Conservation (phyloP, 345 rosid species). For the Eucalyptus fibrosa region DNA sequence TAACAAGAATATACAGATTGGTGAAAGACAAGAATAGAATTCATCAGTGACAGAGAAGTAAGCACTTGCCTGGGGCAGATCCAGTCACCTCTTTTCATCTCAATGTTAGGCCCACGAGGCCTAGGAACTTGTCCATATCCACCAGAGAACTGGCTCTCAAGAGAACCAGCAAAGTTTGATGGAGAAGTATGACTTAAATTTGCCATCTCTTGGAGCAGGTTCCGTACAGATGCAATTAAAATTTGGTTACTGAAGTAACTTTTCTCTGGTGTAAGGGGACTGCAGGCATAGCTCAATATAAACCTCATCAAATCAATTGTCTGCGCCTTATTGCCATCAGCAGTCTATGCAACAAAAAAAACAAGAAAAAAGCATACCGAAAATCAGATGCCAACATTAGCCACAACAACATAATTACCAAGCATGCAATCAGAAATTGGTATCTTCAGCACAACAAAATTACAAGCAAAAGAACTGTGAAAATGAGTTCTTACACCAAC, state of each 20-base stretch:
- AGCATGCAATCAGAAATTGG: not conserved
- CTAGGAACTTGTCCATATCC: slow-evolving; percentile 28
- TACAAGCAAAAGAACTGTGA: not conserved
- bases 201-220: slow-evolving; percentile 42
- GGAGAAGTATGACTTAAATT: slow-evolving; percentile 20
- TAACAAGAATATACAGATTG: not conserved
- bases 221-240: slow-evolving; percentile 47
- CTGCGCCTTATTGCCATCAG: slow-evolving; percentile 24
- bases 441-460: not conserved
- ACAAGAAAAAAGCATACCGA: not conserved
- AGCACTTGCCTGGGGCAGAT: slow-evolving; percentile 53
- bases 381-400: not conserved
- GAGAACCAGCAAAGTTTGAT: slow-evolving; percentile 4
- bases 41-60: not conserved
- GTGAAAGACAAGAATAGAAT: not conserved
- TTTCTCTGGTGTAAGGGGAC: not conserved
- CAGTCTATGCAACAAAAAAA: slow-evolving; percentile 16
- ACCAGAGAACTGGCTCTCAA: slow-evolving; percentile 23
- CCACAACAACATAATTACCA: not conserved
- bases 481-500: slow-evolving; percentile 10
- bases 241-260: slow-evolving; percentile 3
- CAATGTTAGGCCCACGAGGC: slow-evolving; percentile 29
- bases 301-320: slow-evolving; percentile 71
- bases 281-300: slow-evolving; percentile 33
- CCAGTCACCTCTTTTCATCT: slow-evolving; percentile 98